Percentiles rank a stretch among this genome's conserved stretches.
phyloP scores from a whole-genome alignment of 352 stramenopile species.

The Phytophthora nicotianae region DNA sequence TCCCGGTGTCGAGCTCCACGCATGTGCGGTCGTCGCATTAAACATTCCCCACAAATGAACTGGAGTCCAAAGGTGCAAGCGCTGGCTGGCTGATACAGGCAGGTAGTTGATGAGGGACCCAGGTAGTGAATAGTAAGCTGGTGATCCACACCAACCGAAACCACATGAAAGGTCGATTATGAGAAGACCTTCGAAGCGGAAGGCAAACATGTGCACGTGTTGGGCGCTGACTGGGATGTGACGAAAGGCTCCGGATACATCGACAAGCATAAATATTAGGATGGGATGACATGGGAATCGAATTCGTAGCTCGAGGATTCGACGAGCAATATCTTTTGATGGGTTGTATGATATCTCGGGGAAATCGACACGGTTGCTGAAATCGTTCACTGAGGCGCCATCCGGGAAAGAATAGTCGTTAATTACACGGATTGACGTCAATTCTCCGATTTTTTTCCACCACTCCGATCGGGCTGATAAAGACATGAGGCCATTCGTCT shows the following conservation, averaged over 20 bases:
- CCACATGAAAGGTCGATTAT: constrained; percentile 6
- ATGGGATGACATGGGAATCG: neutral
- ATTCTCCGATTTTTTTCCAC: too few relatives aligned
- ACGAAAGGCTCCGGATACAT: constrained; percentile 14
- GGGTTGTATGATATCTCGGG: too few relatives aligned
- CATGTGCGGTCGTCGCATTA: constrained; percentile 25
- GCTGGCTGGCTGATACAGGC: constrained; percentile 1
- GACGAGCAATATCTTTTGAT: too few relatives aligned
- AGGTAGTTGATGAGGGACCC: constrained; percentile 7
- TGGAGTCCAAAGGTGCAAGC: neutral
- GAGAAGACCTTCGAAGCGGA: constrained; percentile 2
- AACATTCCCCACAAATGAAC: neutral
- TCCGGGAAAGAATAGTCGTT: too few relatives aligned
- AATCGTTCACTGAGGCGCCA: too few relatives aligned
- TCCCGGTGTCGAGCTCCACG: constrained; percentile 7
- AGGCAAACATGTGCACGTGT: constrained; percentile 25
- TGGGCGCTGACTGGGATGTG: constrained; percentile 4
- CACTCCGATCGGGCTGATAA: neutral
- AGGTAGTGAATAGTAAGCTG: constrained; percentile 1
- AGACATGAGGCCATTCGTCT: neutral
- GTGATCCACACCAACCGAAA: neutral
- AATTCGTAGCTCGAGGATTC: neutral
- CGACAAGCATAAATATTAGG: constrained; percentile 3
- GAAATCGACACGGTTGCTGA: too few relatives aligned
- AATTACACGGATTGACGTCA: neutral